These are phyloP conservation scores for Pinus albicaulis DNA, from an alignment of 75 land plant genomes.

Conservation along the genomic window DNA sequence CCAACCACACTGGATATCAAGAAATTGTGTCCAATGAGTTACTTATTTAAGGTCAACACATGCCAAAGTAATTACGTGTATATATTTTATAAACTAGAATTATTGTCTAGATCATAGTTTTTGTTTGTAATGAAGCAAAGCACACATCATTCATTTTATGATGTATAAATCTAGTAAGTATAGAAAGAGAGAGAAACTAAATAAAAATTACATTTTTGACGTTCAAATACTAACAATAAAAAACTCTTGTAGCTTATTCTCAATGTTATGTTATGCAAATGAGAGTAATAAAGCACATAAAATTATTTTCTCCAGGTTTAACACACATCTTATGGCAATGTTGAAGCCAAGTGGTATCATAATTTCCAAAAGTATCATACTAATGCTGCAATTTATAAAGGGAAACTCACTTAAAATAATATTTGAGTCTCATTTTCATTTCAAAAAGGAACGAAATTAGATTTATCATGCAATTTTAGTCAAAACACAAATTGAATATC, in stretches of 20 bases:
- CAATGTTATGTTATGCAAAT: too few relatives aligned
- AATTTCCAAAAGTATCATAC: conserved; percentile 4
- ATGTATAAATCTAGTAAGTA: too few relatives aligned
- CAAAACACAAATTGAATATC: neutral
- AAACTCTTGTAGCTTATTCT: too few relatives aligned
- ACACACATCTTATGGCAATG: conserved; percentile 7
- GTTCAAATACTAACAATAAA: too few relatives aligned
- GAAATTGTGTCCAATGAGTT: neutral
- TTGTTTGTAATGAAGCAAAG: too few relatives aligned
- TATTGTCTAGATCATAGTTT: neutral
- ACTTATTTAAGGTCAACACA: too few relatives aligned
- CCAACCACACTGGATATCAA: neutral
- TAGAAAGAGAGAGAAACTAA: too few relatives aligned
- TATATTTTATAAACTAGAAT: neutral
- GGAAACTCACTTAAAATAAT: neutral
- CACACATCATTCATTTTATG: too few relatives aligned
- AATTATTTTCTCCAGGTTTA: neutral
- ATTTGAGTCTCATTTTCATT: neutral
- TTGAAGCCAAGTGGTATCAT: conserved; percentile 10
- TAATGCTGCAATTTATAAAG: conserved; percentile 10
- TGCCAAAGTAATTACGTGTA: neutral
- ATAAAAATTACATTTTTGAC: too few relatives aligned
- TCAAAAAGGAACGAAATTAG: neutral
- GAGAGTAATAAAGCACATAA: neutral
- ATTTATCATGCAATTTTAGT: neutral